Conservation (phyloP, 108 stramenopile genomes). For the Cylindrotheca closterium region DNA sequence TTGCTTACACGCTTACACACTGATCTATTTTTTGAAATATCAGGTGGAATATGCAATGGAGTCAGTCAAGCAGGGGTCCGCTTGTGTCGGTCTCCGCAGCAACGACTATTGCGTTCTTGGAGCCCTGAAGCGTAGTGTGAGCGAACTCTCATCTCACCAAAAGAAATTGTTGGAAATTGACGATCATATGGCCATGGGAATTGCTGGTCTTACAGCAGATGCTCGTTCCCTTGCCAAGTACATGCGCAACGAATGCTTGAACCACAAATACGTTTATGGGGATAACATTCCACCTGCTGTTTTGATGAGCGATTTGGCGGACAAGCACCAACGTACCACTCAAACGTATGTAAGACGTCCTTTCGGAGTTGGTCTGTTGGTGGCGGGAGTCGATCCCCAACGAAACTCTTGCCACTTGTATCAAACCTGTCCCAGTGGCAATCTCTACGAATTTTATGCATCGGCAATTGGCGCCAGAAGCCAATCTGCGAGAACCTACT, state of each 20-base stretch:
- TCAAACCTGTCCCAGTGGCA: conserved; percentile 97
- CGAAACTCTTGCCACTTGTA: conserved; percentile 88
- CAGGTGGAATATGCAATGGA: conserved; percentile 99
- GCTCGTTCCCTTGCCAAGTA: conserved; percentile 96
- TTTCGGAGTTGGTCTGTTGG: conserved; percentile 97
- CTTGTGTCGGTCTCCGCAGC: conserved; percentile 90
- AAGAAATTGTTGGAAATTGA: conserved; percentile 98
- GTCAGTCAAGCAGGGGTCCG: conserved; percentile 98
- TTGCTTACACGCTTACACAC: not conserved
- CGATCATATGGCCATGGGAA: conserved; percentile 95
- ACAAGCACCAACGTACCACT: conserved; percentile 98
- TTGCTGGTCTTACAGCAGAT: conserved; percentile 98
- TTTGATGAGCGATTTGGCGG: conserved; percentile 93
- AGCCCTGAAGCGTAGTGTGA: conserved; percentile 93
- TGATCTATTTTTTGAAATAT: not conserved
- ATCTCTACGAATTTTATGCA: conserved; percentile 95
- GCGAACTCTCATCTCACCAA: conserved; percentile 94
- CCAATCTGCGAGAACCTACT: conserved; percentile 95
- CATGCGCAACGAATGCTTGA: conserved; percentile 96
- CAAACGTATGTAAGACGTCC: conserved; percentile 98
- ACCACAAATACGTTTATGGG: conserved; percentile 98
- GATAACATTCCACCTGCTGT: conserved; percentile 86
- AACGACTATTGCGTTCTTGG: conserved; percentile 89
- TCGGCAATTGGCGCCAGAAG: conserved; percentile 94
- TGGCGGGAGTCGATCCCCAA: conserved; percentile 75